Evolutionary conservation across 352 stramenopile genomes (phyloP).

Genomic region (Hyaloperonospora arabidopsidis): DNA sequence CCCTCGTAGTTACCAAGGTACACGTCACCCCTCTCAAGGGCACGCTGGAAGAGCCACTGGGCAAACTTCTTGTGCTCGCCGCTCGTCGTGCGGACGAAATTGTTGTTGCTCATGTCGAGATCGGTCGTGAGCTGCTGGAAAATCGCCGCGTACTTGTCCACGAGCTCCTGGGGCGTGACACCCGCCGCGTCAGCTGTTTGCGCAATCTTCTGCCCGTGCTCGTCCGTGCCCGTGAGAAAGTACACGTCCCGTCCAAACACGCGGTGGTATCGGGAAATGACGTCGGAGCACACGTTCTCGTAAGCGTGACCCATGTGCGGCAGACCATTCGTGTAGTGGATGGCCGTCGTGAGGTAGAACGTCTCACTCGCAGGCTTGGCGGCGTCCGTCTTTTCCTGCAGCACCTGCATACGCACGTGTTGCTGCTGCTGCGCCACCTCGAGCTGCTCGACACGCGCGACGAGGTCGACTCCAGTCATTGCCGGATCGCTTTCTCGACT

Average conservation of each 20-base stretch:
- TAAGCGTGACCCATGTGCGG: slow-evolving; percentile 99
- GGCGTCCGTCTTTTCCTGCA: slow-evolving; percentile 32
- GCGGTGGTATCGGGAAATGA: slow-evolving; percentile 94
- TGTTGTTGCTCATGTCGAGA: slow-evolving; percentile 83
- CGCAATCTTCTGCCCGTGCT: slow-evolving; percentile 99
- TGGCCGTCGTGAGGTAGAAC: slow-evolving; percentile 98
- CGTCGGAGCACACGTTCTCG: slow-evolving; percentile 94
- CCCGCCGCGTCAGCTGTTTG: slow-evolving; percentile 90
- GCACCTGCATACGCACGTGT: slow-evolving; percentile 22
- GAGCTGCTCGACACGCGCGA: slow-evolving; percentile 35
- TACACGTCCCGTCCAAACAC: slow-evolving; percentile 76
- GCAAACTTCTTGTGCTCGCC: slow-evolving; percentile 91
- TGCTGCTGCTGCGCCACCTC: slow-evolving; percentile 42
- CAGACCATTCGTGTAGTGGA: slow-evolving; percentile 97
- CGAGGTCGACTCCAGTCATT: slow-evolving; percentile 15
- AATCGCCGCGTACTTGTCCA: slow-evolving; percentile 89
- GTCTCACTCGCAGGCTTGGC: slow-evolving; percentile 40
- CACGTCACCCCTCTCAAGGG: slow-evolving; percentile 91
- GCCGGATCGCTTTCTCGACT: neutral
- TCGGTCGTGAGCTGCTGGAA: slow-evolving; percentile 84
- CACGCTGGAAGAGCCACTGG: slow-evolving; percentile 91
- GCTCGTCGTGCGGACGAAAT: slow-evolving; percentile 95
- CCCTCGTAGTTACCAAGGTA: slow-evolving; percentile 96
- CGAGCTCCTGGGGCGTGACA: slow-evolving; percentile 91
- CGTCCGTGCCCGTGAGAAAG: slow-evolving; percentile 90